Percentiles rank a stretch among this genome's conserved stretches.
Evolutionary conservation across 306 rosid genomes (phyloP).

Genomic region (Prunus kanzakura): DNA sequence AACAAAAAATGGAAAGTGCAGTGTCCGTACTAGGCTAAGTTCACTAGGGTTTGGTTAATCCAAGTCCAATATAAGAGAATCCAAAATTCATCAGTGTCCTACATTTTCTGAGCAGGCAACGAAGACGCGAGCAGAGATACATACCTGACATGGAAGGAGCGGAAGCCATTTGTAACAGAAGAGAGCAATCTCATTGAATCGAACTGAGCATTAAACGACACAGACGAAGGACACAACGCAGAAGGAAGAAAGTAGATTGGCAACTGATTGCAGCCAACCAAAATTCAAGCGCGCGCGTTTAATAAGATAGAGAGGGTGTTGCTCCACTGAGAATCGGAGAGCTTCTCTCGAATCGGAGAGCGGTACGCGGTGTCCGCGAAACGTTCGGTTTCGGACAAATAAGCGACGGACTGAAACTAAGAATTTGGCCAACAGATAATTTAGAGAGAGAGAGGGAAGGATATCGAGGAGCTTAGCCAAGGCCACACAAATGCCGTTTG

Average conservation of each 20-base stretch:
- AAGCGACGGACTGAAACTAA: constrained; percentile 42
- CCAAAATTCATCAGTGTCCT: constrained; percentile 3
- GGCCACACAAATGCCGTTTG: constrained; percentile 90
- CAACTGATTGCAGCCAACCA: constrained; percentile 9
- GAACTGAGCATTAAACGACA: constrained; percentile 41
- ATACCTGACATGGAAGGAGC: constrained; percentile 90
- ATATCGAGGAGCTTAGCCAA: constrained; percentile 57
- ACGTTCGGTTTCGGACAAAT: constrained; percentile 26
- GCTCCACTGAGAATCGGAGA: constrained; percentile 22
- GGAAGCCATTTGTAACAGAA: constrained; percentile 59
- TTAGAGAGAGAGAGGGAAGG: constrained; percentile 36
- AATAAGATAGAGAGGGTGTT: constrained; percentile 7
- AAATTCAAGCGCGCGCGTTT: background rate
- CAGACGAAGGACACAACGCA: constrained; percentile 5
- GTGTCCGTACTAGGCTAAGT: constrained; percentile 10
- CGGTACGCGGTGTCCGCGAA: constrained; percentile 12
- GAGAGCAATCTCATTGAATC: constrained; percentile 82
- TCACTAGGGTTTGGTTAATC: background rate
- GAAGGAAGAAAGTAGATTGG: constrained; percentile 3
- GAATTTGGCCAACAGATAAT: constrained; percentile 47
- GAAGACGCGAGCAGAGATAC: constrained; percentile 18
- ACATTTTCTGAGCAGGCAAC: constrained; percentile 27
- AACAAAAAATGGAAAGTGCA: constrained; percentile 3
- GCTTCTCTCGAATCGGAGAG: constrained; percentile 6
- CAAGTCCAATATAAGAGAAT: constrained; percentile 9